phyloP scores from a whole-genome alignment of 345 rosid species.

The Anacardium occidentale region DNA sequence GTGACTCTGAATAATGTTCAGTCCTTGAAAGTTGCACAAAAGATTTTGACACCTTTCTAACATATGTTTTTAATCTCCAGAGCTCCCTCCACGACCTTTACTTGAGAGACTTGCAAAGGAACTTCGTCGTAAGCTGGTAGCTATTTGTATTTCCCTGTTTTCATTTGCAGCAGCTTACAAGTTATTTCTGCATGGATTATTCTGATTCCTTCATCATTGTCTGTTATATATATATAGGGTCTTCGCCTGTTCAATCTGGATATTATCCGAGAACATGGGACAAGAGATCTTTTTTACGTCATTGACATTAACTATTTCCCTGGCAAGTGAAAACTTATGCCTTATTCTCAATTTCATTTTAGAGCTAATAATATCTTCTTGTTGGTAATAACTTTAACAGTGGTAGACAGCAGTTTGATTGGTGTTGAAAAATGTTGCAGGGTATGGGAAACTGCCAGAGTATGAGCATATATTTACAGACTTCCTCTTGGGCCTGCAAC shows the following conservation, averaged over 20 bases:
- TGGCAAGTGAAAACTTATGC: constrained; percentile 36
- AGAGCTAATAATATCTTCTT: neutral
- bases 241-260: constrained; percentile 78
- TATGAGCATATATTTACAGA: constrained; percentile 78
- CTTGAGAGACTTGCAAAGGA: constrained; percentile 77
- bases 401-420: neutral
- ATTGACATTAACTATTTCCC: constrained; percentile 88
- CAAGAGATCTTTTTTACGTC: constrained; percentile 62
- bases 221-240: constrained; percentile 39
- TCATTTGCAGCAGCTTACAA: neutral
- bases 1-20: neutral
- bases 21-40: neutral
- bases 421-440: constrained; percentile 34
- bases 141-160: neutral
- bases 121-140: constrained; percentile 65
- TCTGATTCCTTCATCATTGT: neutral
- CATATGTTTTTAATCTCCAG: constrained; percentile 35
- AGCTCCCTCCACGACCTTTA: constrained; percentile 75
- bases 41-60: constrained; percentile 10
- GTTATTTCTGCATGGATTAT: neutral
- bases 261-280: constrained; percentile 74
- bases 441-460: constrained; percentile 83
- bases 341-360: neutral
- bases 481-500: constrained; percentile 62
- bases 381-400: neutral